Conservation (phyloP, 768 basidiomycete species). For the Goffeauzyma gilvescens region DNA sequence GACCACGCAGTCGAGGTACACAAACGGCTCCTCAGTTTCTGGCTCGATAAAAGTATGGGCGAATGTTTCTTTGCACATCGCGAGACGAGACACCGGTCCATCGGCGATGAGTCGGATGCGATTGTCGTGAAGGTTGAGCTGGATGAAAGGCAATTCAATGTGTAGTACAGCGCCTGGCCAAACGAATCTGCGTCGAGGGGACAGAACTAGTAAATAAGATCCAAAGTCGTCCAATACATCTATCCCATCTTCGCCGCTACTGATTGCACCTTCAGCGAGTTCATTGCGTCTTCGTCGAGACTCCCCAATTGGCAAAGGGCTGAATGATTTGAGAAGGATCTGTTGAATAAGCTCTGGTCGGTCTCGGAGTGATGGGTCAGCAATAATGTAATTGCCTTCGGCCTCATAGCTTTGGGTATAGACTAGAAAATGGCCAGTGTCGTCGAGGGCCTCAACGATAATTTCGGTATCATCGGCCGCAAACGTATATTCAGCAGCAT, state of each 20-base stretch:
- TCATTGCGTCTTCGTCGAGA: too few species aligned
- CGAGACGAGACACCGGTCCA: conserved; percentile 59
- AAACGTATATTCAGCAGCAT: conserved; percentile 75
- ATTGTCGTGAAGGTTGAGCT: conserved; percentile 66
- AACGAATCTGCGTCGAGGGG: conserved; percentile 65
- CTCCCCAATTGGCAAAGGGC: conserved; percentile 20
- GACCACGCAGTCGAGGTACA: conserved; percentile 35
- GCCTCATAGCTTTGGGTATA: conserved; percentile 72
- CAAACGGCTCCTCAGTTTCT: conserved; percentile 15
- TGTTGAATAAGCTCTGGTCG: conserved; percentile 57
- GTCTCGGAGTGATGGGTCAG: conserved; percentile 54
- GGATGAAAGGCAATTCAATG: conserved; percentile 48
- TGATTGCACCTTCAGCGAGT: conserved; percentile 28
- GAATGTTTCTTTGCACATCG: conserved; percentile 59
- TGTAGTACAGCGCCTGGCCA: conserved; percentile 82
- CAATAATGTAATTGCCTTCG: conserved; percentile 81
- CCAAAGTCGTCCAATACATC: conserved; percentile 18
- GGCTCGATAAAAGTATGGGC: conserved; percentile 39
- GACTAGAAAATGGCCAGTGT: conserved; percentile 79
- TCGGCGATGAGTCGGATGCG: conserved; percentile 84
- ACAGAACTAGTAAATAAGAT: conserved; percentile 64
- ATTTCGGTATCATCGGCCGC: conserved; percentile 52
- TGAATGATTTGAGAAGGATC: conserved; percentile 69
- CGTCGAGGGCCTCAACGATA: conserved; percentile 61
- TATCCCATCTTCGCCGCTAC: conserved; percentile 34